Percentiles rank a stretch among this genome's conserved stretches.
Conservation (phyloP, 2,329 filamentous ascomycete genomes). For the Pseudogymnoascus sp. region DNA sequence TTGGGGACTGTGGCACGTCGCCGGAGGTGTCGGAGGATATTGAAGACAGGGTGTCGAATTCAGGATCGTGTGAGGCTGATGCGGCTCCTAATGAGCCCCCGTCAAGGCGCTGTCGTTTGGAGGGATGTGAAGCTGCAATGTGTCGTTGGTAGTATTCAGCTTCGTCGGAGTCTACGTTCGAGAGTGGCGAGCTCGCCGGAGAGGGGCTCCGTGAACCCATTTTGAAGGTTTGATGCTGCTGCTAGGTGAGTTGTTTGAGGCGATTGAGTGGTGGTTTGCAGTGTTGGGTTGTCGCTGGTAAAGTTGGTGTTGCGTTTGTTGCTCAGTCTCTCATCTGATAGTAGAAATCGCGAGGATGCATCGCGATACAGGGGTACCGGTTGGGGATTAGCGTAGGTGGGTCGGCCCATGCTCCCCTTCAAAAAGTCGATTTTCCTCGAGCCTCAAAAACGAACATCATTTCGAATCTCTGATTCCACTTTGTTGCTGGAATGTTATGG, state of each 20-base stretch:
- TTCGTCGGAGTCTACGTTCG: slow-evolving; percentile 54
- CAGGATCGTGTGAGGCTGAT: slow-evolving; percentile 30
- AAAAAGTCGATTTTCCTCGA: slow-evolving; percentile 7
- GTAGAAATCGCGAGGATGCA: slow-evolving; percentile 3
- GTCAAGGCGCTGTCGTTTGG: slow-evolving; percentile 27
- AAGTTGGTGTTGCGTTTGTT: not conserved
- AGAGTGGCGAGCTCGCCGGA: slow-evolving; percentile 52
- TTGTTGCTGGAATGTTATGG: not conserved
- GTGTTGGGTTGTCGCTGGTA: not conserved
- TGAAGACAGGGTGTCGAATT: slow-evolving; percentile 54
- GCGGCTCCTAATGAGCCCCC: slow-evolving; percentile 20
- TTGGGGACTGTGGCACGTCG: slow-evolving; percentile 67
- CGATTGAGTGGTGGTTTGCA: not conserved
- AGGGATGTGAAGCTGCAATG: slow-evolving; percentile 34
- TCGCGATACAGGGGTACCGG: not conserved
- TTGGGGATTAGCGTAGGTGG: slow-evolving; percentile 4
- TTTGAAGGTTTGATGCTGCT: slow-evolving; percentile 13
- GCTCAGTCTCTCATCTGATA: slow-evolving; percentile 7
- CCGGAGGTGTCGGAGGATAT: slow-evolving; percentile 88
- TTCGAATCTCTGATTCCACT: not conserved
- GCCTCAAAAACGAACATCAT: not conserved
- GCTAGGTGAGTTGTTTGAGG: not conserved
- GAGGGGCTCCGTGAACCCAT: slow-evolving; percentile 41
- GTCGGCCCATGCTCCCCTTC: slow-evolving; percentile 1
- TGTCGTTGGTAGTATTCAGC: slow-evolving; percentile 45